Percentiles rank a stretch among this genome's conserved stretches.
phyloP scores from a whole-genome alignment of 2,329 filamentous ascomycete species.

The Pseudogymnoascus sp. region DNA sequence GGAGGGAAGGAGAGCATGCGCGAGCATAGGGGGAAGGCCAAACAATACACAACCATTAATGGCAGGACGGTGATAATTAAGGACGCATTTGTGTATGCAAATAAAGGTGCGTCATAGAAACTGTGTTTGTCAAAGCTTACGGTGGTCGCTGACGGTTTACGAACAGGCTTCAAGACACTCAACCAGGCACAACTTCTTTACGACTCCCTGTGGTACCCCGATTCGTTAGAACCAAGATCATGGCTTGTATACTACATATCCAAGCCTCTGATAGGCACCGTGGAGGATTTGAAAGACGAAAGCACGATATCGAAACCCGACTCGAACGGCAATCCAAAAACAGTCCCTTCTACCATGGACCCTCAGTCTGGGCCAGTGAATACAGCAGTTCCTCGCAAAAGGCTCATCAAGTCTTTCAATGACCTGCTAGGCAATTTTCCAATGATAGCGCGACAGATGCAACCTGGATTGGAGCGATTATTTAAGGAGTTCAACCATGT shows the following conservation, averaged over 20 bases:
- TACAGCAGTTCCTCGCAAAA: slow-evolving; percentile 59
- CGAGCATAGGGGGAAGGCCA: slow-evolving; percentile 86
- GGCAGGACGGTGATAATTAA: slow-evolving; percentile 91
- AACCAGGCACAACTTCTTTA: slow-evolving; percentile 82
- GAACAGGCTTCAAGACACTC: slow-evolving; percentile 77
- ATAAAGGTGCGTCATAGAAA: slow-evolving; percentile 64
- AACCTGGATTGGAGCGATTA: slow-evolving; percentile 78
- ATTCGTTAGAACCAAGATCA: slow-evolving; percentile 81
- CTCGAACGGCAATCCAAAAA: slow-evolving; percentile 15
- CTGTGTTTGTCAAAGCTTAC: background rate
- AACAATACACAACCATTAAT: slow-evolving; percentile 89
- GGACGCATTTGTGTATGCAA: slow-evolving; percentile 86
- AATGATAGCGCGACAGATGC: slow-evolving; percentile 94
- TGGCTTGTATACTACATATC: slow-evolving; percentile 98
- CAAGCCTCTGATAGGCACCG: slow-evolving; percentile 74
- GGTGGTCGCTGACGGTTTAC: slow-evolving; percentile 25
- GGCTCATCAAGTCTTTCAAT: slow-evolving; percentile 84
- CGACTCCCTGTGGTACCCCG: slow-evolving; percentile 82
- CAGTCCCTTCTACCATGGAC: slow-evolving; percentile 16
- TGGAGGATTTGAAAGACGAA: slow-evolving; percentile 53
- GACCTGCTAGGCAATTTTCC: slow-evolving; percentile 89
- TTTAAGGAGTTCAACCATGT: slow-evolving; percentile 85
- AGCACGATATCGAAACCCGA: slow-evolving; percentile 16
- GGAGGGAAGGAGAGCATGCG: slow-evolving; percentile 65
- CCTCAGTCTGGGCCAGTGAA: background rate